These are phyloP conservation scores for Wickerhamiella sergipiensis DNA, from an alignment of 805 yeast species.

Conservation along the genomic window DNA sequence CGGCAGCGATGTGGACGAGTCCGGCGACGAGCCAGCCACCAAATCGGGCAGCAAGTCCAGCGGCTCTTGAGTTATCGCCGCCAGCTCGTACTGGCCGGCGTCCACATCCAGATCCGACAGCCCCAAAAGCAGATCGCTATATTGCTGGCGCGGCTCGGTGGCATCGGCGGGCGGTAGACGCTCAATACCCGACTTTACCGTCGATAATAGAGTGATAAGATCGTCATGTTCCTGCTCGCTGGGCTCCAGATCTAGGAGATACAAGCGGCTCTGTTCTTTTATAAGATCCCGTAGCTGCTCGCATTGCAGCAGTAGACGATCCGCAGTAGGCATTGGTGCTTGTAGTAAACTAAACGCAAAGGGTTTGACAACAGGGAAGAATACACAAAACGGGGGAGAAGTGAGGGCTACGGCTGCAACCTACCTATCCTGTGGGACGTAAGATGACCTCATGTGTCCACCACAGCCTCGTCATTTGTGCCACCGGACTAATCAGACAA, in stretches of 20 bases:
- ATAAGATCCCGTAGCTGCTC: slow-evolving; percentile 15
- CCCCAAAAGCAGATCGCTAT: not conserved
- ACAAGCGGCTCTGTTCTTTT: slow-evolving; percentile 17
- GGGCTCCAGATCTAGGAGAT: slow-evolving; percentile 17
- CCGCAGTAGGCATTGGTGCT: not conserved
- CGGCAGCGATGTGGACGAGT: not conserved
- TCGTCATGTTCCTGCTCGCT: slow-evolving; percentile 15
- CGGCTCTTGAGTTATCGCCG: not conserved
- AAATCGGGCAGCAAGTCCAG: not conserved
- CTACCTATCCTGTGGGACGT: too few species aligned
- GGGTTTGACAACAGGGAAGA: too few species aligned
- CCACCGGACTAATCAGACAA: too few species aligned
- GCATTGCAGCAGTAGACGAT: slow-evolving; percentile 14
- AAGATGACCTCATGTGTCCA: too few species aligned
- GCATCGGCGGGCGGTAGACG: slow-evolving; percentile 1
- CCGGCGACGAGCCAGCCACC: not conserved
- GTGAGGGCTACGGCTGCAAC: too few species aligned
- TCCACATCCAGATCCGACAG: slow-evolving; percentile 1
- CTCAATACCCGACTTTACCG: slow-evolving; percentile 4
- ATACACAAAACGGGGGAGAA: too few species aligned
- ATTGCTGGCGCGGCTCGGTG: slow-evolving; percentile 1
- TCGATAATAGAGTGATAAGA: slow-evolving; percentile 7
- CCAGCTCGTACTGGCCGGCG: not conserved
- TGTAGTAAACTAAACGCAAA: too few species aligned
- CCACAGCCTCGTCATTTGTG: too few species aligned